Evolutionary conservation across 2,329 filamentous ascomycete species (phyloP).

Genomic region (Exophiala viscosa): DNA sequence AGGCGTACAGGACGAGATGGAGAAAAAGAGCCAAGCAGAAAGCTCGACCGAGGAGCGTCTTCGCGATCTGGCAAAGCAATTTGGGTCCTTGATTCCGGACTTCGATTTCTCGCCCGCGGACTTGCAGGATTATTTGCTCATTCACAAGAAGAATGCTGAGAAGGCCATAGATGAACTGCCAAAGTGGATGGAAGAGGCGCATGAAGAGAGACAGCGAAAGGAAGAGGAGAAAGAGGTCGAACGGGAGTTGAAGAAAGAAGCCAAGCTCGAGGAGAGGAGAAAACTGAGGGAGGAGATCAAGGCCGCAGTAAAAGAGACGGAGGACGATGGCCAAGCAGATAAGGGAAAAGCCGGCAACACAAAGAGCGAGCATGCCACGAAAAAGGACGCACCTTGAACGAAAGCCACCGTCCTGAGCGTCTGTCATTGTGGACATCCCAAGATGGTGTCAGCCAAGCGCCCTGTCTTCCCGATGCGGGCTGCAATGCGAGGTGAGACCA

Average conservation of each 20-base stretch:
- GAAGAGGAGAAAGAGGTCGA: slow-evolving; percentile 26
- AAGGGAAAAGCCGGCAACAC: background rate
- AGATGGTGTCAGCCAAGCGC: too few relatives aligned
- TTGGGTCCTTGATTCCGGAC: slow-evolving; percentile 46
- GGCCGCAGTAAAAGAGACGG: slow-evolving; percentile 14
- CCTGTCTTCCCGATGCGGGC: too few relatives aligned
- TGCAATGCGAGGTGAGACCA: too few relatives aligned
- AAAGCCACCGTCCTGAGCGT: too few relatives aligned
- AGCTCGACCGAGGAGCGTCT: slow-evolving; percentile 25
- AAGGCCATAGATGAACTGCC: slow-evolving; percentile 43
- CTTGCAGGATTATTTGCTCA: slow-evolving; percentile 52
- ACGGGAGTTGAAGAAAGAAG: slow-evolving; percentile 11
- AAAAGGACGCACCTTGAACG: too few relatives aligned
- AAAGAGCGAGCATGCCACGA: background rate
- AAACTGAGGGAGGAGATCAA: slow-evolving; percentile 16
- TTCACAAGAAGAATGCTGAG: slow-evolving; percentile 47
- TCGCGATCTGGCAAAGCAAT: slow-evolving; percentile 41
- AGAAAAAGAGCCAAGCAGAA: background rate
- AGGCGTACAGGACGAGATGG: background rate
- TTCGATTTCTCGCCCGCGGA: slow-evolving; percentile 50
- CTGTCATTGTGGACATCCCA: too few relatives aligned
- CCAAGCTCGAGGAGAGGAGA: slow-evolving; percentile 7
- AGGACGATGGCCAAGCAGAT: slow-evolving; percentile 3
- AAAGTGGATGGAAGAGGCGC: slow-evolving; percentile 36
- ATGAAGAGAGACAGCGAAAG: slow-evolving; percentile 19